Evolutionary conservation across 208 protist species (phyloP).

Genomic region (Entamoeba invadens): DNA sequence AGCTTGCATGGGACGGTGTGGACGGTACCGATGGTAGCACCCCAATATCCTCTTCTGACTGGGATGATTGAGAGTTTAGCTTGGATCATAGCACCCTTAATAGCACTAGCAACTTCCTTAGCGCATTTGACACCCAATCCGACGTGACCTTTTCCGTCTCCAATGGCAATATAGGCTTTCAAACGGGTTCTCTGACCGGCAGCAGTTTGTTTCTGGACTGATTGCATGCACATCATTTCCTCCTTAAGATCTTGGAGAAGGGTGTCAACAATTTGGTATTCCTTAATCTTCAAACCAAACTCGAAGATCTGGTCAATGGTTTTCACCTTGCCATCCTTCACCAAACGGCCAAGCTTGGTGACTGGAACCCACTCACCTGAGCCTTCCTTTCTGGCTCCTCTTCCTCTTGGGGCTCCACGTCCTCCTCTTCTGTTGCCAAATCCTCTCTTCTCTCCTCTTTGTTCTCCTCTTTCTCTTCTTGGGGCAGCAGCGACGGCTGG

Average conservation of each 20-base stretch:
- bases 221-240: conserved; percentile 91
- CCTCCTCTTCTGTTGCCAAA: not conserved
- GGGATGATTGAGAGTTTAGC: conserved; percentile 94
- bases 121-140: conserved; percentile 91
- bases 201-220: conserved; percentile 97
- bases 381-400: not conserved
- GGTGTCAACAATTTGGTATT: conserved; percentile 92
- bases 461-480: too few species aligned
- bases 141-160: conserved; percentile 86
- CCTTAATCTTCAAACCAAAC: conserved; percentile 97
- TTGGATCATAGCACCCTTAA: conserved; percentile 80
- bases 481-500: too few species aligned
- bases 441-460: not conserved
- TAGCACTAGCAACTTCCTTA: conserved; percentile 96
- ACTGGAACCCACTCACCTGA: conserved; percentile 70
- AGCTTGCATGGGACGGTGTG: conserved; percentile 97
- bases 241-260: conserved; percentile 75
- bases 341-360: conserved; percentile 94
- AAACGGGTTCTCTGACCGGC: conserved; percentile 97
- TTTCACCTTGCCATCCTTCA: conserved; percentile 70
- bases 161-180: conserved; percentile 95
- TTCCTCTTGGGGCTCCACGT: not conserved
- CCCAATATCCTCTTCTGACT: conserved; percentile 95
- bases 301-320: conserved; percentile 93
- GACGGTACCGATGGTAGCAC: conserved; percentile 85